phyloP scores from a whole-genome alignment of 805 yeast genomes.

The Helenozyma rhizophorensis region DNA sequence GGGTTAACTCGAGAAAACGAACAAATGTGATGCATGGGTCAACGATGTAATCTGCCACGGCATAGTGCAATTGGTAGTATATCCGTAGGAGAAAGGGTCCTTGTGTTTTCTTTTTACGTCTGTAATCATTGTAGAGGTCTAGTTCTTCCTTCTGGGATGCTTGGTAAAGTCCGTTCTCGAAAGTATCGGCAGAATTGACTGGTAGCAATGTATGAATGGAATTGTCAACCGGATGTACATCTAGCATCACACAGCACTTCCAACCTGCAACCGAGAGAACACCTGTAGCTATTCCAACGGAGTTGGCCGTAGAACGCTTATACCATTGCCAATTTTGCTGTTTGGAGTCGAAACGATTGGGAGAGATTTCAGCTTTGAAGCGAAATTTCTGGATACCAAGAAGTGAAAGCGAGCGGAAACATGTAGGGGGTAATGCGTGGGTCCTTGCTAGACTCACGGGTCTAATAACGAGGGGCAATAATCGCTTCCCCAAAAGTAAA shows the following conservation, averaged over 20 bases:
- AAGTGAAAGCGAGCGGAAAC: no score
- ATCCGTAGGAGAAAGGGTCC: slow-evolving; percentile 25
- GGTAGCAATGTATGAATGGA: slow-evolving; percentile 40
- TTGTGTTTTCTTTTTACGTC: slow-evolving; percentile 22
- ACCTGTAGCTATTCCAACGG: no score
- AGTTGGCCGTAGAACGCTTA: no score
- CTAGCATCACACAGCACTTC: slow-evolving; percentile 1
- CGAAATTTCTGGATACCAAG: no score
- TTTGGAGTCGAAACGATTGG: no score
- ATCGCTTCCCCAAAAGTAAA: no score
- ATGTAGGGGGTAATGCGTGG: no score
- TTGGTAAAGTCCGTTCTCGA: slow-evolving; percentile 59
- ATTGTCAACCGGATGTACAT: slow-evolving; percentile 8
- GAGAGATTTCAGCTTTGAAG: no score
- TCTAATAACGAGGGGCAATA: no score
- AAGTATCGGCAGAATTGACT: slow-evolving; percentile 54
- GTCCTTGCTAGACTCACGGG: no score
- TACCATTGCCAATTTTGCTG: no score
- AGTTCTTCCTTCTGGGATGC: slow-evolving; percentile 57
- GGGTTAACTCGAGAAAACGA: slow-evolving; percentile 65
- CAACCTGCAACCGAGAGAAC: neutral
- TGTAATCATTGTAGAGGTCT: slow-evolving; percentile 29
- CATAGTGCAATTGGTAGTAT: slow-evolving; percentile 38
- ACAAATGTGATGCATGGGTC: slow-evolving; percentile 69
- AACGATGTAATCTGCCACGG: slow-evolving; percentile 48